phyloP scores from a whole-genome alignment of 2,329 filamentous ascomycete genomes.

The Penicillium palitans region DNA sequence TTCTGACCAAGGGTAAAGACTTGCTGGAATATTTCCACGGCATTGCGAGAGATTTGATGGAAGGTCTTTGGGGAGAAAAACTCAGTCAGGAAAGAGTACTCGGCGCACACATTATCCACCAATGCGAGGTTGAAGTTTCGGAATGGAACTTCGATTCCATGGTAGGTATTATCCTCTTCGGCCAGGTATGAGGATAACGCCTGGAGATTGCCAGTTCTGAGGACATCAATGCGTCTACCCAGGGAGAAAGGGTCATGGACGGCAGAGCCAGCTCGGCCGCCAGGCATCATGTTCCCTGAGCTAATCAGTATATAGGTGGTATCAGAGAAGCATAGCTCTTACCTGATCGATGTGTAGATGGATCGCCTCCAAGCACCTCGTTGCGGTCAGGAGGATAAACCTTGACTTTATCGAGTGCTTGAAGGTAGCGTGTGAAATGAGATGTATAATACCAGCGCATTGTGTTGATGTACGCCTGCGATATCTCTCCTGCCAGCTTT shows the following conservation, averaged over 20 bases:
- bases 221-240: conserved; percentile 78
- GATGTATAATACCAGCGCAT: conserved; percentile 98
- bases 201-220: conserved; percentile 70
- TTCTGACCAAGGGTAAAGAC: conserved; percentile 80
- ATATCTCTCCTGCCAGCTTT: conserved; percentile 83
- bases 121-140: conserved; percentile 92
- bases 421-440: conserved; percentile 85
- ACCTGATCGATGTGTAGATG: conserved; percentile 63
- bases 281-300: conserved; percentile 39
- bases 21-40: conserved; percentile 83
- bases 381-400: conserved; percentile 79
- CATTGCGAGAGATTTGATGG: conserved; percentile 76
- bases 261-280: conserved; percentile 40
- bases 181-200: conserved; percentile 86
- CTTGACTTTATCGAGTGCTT: conserved; percentile 79
- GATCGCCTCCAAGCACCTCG: conserved; percentile 79
- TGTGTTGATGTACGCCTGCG: conserved; percentile 92
- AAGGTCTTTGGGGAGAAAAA: conserved; percentile 83
- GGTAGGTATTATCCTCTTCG: conserved; percentile 81
- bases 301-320: conserved; percentile 8
- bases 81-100: conserved; percentile 88
- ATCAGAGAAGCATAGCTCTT: conserved; percentile 19
- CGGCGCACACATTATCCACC: conserved; percentile 88
- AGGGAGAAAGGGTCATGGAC: conserved; percentile 84
- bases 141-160: conserved; percentile 89